Base-by-base conservation (phyloP, 129 eudicot genomes). In the Oenanthe sinensis region DNA sequence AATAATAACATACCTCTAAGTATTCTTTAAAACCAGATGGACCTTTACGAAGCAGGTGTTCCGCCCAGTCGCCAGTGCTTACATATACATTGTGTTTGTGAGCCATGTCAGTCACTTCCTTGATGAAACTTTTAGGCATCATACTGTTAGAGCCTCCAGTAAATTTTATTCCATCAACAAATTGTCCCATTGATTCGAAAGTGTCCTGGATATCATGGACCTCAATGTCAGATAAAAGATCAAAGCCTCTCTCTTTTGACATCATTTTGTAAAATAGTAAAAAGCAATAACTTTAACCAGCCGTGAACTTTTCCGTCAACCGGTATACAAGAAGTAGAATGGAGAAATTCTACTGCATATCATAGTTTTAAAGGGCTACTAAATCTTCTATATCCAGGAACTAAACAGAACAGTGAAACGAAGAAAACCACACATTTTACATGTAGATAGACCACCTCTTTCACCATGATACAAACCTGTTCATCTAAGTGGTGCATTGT, bases 31-130 rank as follows among this genome's bases (percentile, higher is more conserved):
- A 84, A 60, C 94, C 87, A 86, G 98, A 89, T 77, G 96, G 87
- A 50, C 96, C 97, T 84, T 82, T 88, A 65, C 87, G 89, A 55
- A 82, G 82, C 72, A 89, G 46, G 72, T 91, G 80, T 62, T 94
- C 98, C 33, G 92, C 98, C 98, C 98, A 94, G 80, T 90, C 97
- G 81, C 98, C 97, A 2, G 97, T 88, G 77, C 97, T 89, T 44
- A 94, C 97, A 84, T 94, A 94, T 70, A 91, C 80, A 82, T 88
- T 83, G 81, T 94, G 98, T 83, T 87, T 85, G 80, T 88, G 98
- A 2, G 98, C 98, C 89, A 94, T 80, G 75, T 86, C 83, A 36
- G 93, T 94, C 48, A 90, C 96, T 79, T 88, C 96, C 84, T 80
- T 88, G 15, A 94, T 88, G 82, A 82, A 94, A 55, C 87, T 76